A percentile compares a stretch with the other conserved stretches of the same genome.
phyloP scores from a whole-genome alignment of 139 green algal genomes.

The Klebsormidium nitens region DNA sequence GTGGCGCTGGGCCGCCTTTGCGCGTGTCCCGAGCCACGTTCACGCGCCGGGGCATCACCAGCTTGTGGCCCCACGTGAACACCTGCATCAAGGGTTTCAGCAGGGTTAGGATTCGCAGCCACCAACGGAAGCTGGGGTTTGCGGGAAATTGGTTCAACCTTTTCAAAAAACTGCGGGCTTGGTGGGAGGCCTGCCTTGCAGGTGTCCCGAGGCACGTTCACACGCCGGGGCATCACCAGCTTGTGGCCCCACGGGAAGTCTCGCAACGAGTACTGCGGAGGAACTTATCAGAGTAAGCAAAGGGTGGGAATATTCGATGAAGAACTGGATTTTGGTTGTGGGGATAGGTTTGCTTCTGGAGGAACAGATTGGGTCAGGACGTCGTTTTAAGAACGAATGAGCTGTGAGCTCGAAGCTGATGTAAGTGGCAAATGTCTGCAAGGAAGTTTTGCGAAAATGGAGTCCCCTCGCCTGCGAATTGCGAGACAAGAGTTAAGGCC shows the following conservation, averaged over 20 bases:
- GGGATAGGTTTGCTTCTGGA: not conserved
- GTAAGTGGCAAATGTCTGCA: too few relatives aligned
- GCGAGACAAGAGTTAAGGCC: too few relatives aligned
- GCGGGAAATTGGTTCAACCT: not conserved
- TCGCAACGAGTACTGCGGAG: not conserved
- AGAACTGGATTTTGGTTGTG: not conserved
- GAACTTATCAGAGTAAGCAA: not conserved
- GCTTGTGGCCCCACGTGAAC: constrained; percentile 26
- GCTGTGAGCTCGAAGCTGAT: too few relatives aligned
- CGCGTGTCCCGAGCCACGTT: constrained; percentile 18
- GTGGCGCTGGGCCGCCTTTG: not conserved
- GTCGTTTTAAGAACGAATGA: too few relatives aligned
- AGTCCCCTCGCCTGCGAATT: too few relatives aligned
- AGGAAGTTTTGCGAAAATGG: too few relatives aligned
- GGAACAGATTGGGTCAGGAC: too few relatives aligned
- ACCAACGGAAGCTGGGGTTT: not conserved
- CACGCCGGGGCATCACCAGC: constrained; percentile 25
- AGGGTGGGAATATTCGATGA: not conserved
- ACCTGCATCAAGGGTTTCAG: constrained; percentile 20
- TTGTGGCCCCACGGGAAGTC: constrained; percentile 24
- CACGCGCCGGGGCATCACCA: constrained; percentile 29
- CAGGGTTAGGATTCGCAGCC: not conserved
- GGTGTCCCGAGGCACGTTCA: constrained; percentile 21
- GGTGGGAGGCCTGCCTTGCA: not conserved
- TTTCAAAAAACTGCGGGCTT: not conserved